Percentiles rank a stretch among this genome's conserved stretches.
Evolutionary conservation across 495 filamentous ascomycete genomes (phyloP).

Genomic region (Lepraria neglecta): DNA sequence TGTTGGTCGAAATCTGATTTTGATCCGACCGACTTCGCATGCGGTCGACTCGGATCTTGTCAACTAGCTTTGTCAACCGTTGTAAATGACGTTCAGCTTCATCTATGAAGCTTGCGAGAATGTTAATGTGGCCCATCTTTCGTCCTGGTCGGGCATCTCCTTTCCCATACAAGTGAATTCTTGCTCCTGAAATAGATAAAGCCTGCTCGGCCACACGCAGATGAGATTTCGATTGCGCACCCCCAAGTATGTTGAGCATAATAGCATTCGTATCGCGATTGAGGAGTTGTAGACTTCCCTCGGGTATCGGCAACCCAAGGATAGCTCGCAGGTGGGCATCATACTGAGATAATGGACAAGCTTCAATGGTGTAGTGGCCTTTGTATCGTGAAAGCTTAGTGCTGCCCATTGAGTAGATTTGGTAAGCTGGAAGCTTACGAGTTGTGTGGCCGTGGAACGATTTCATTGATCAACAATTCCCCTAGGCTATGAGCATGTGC

Average conservation of each 20-base stretch:
- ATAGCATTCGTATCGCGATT: constrained; percentile 59
- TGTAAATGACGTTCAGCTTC: constrained; percentile 62
- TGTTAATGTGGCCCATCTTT: constrained; percentile 92
- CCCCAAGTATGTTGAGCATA: constrained; percentile 96
- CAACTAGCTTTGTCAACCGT: constrained; percentile 56
- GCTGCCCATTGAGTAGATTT: constrained; percentile 10
- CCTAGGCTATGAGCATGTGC: constrained; percentile 30
- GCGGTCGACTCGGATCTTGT: constrained; percentile 57
- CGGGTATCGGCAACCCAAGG: constrained; percentile 64
- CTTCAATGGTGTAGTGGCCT: constrained; percentile 95
- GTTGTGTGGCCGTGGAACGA: constrained; percentile 89
- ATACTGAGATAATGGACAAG: constrained; percentile 81
- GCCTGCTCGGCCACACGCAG: constrained; percentile 58
- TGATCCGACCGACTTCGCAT: constrained; percentile 34
- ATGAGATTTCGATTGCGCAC: constrained; percentile 61
- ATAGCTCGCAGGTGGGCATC: constrained; percentile 84
- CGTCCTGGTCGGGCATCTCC: constrained; percentile 73
- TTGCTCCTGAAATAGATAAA: constrained; percentile 52
- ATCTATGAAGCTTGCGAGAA: constrained; percentile 60
- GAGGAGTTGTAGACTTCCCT: constrained; percentile 53
- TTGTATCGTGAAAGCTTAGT: not conserved
- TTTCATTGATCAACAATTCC: constrained; percentile 74
- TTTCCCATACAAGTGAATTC: constrained; percentile 88
- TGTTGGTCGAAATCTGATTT: constrained; percentile 24
- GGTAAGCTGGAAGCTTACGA: constrained; percentile 37